Evolutionary conservation across 2,329 filamentous ascomycete species (phyloP), one percentile per base, ranked within the genome.

Genomic region (Cladophialophora yegresii): DNA sequence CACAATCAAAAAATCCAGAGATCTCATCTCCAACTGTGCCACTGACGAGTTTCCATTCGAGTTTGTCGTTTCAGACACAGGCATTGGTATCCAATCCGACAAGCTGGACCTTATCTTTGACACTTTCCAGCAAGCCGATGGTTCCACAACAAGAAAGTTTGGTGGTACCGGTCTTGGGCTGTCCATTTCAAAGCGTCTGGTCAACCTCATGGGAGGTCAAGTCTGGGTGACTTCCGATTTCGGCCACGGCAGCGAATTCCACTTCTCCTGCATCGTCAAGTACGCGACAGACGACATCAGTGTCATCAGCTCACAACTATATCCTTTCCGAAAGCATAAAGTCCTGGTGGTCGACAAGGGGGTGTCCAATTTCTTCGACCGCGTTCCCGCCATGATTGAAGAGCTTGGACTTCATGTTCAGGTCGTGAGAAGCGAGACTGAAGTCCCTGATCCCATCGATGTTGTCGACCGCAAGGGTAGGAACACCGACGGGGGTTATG

Each of bases 51-150:
- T 96, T 72, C 90, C 92, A 30, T 93, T 97, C 75, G 92, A 98
- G 78, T 98, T 98, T 78, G 89, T 93, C 61, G 95, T 99, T 36
- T 90, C 91, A 22, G 95, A 98, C 76, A 98, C 95, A 40, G 95
- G 95, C 71, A 99, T 98, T 73, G 95, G 95, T 72, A 98, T 98
- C 72, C 91, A 93, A 72, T 86, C 90, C 69, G 93, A 98, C 79
- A 98, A 98, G 80, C 85, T 98, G 59, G 92, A 96, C 75, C 83
- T 98, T 70, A 98, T 99, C 75, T 98, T 99, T 78, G 95, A 98
- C 79, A 98, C 93, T 0, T 98, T 98, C 87, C 93, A 97, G 77
- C 95, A 98, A 80, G 95, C 95, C 22, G 95, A 98, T 75, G 93
- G 93, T 43, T 97, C 93, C 36, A 98, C 96, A 77, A 98, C 93